Evolutionary conservation across 2,329 filamentous ascomycete genomes (phyloP), one percentile per base, ranked within the genome.

Genomic region (Eurotiales sp.): DNA sequence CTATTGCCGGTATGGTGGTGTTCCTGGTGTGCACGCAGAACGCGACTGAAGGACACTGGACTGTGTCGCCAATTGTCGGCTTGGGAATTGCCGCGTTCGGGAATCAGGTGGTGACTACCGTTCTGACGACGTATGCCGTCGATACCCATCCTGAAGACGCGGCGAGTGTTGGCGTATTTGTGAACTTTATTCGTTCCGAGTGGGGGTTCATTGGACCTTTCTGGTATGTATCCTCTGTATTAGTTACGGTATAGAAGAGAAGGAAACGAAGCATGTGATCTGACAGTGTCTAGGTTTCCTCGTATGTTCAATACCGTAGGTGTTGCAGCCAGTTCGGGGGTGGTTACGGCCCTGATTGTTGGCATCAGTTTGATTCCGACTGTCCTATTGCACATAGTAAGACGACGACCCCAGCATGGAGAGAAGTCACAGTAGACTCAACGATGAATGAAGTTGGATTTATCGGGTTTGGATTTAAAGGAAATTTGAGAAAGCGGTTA

Each of bases 21-120:
- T 84, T 84, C 56, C 63, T 79, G n/a, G 75, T 84, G 0, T 76
- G 77, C 46, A 73, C 74, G 0, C 67, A 77, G 39, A 67, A 76
- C 11, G 74, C 77, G 0, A 52, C 62, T 0, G 56, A 64, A 0
- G 63, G 67, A 0, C 61, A 72, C 8, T 84, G 78, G 75, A 78
- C 80, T 29, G 73, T 83, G 5, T 78, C 74, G 0, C 82, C 82
- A 0, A 64, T 83, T 8, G 59, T 84, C 6, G 81, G 81, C 4
- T 74, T 73, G 6, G 80, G 72, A 2, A 75, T 80, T 57, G 72
- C 71, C 0, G 76, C 74, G 0, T 77, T 73, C 5, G 82, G 82
- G 0, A 83, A 83, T 55, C 82, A 84, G 66, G 77, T 85, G 25
- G 74, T 84, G 7, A 84, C 82, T 1, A 84, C 82, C 0, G 76